Evolutionary conservation across 257 asterid genomes (phyloP).

Genomic region (Solanum chilense): DNA sequence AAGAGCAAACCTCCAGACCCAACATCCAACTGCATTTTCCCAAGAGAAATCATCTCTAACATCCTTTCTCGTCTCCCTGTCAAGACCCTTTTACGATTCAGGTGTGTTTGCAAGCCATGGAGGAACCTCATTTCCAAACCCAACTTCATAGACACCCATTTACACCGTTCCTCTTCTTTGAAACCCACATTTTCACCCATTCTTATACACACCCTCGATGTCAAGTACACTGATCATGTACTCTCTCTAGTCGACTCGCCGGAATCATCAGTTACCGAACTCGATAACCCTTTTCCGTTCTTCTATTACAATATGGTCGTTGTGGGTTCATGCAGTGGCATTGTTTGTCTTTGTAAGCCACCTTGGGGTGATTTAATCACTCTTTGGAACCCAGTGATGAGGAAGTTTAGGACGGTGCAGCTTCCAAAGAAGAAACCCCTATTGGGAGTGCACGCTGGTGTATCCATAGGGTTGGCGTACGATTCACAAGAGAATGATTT

Average conservation of each 20-base stretch:
- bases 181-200: not conserved
- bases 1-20: not conserved
- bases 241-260: not conserved
- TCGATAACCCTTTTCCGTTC: not conserved
- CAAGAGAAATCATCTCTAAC: not conserved
- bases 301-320: not conserved
- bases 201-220: not conserved
- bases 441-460: not conserved
- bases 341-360: not conserved
- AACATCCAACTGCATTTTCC: not conserved
- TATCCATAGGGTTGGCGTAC: not conserved
- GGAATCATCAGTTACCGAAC: not conserved
- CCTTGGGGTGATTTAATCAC: not conserved
- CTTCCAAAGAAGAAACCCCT: not conserved
- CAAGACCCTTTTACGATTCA: not conserved
- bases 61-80: not conserved
- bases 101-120: conserved; percentile 2
- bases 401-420: not conserved
- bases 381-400: not conserved
- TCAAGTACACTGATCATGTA: not conserved
- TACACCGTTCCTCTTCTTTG: not conserved
- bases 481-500: not conserved
- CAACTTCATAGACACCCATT: not conserved
- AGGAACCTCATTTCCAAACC: not conserved
- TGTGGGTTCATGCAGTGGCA: not conserved